Evolutionary conservation across 2,329 filamentous ascomycete genomes (phyloP).

Genomic region (Nemania abortiva): DNA sequence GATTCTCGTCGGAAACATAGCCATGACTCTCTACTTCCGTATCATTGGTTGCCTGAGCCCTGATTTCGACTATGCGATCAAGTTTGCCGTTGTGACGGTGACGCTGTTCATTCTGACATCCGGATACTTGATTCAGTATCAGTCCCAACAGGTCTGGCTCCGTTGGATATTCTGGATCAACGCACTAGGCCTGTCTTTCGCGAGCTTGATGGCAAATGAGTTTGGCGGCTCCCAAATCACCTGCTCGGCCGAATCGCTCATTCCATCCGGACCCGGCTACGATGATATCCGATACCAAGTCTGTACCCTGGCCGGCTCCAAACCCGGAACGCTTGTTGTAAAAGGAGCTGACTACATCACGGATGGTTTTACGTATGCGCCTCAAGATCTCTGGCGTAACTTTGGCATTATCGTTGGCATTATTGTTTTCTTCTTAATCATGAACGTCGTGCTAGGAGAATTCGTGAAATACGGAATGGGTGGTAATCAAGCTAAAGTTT

Average conservation of each 20-base stretch:
- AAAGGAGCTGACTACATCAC: conserved; percentile 77
- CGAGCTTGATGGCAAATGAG: conserved; percentile 87
- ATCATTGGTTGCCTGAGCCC: conserved; percentile 80
- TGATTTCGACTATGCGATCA: conserved; percentile 88
- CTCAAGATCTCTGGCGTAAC: conserved; percentile 81
- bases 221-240: conserved; percentile 77
- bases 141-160: conserved; percentile 79
- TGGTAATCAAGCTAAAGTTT: conserved; percentile 84
- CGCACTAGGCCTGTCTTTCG: conserved; percentile 79
- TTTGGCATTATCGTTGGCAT: conserved; percentile 83
- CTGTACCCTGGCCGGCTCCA: conserved; percentile 82
- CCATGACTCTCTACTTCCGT: conserved; percentile 83
- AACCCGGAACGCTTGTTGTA: conserved; percentile 72
- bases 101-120: conserved; percentile 85
- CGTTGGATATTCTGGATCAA: conserved; percentile 87
- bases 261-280: conserved; percentile 79
- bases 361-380: conserved; percentile 74
- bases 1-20: conserved; percentile 75
- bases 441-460: conserved; percentile 85
- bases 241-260: conserved; percentile 74
- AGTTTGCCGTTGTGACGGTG: conserved; percentile 82
- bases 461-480: conserved; percentile 81
- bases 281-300: conserved; percentile 79
- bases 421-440: conserved; percentile 78
- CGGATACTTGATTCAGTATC: conserved; percentile 86